Base-by-base conservation (phyloP, 139 green algal genomes). In the Chlorella sorokiniana region DNA sequence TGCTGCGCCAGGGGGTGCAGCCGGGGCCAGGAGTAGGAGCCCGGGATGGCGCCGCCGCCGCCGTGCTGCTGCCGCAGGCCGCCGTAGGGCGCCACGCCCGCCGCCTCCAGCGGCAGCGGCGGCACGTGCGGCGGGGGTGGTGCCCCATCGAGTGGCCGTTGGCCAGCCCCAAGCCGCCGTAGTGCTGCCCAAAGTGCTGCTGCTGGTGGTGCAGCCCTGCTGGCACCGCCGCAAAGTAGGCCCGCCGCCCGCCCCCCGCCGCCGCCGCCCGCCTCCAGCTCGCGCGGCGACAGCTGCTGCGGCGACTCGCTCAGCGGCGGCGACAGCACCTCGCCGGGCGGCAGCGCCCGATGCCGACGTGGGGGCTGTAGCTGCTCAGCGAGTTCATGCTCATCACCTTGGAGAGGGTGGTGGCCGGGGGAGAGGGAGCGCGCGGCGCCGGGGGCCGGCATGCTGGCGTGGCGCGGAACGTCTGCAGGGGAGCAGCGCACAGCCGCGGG, bases 331-430 rank as follows among this genome's bases (percentile, higher is more conserved):
- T 79, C 73, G 10, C 73, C 73, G 4, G 73, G 73, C 11, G 73
- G 73, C 73, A 79, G 73, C 52, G 37, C 37, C 71, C 71, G 10
- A n/a, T 31, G 23, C 51, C 70, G 0, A 68, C 52, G 22, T 79
- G 73, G 3, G 73, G 54, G 73, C 73, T 79, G 73, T 64, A 68
- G 37, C 73, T 79, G 73, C 27, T 68, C 25, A 85, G 69, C 7
- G 80, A 85, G 44, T 41, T 59, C 11, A 59, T 78, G 44, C 42
- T 69, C 42, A 85, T 37, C n/a, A 81, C 72, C 37, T 85, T 85
- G 44, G 64, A 70, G 11, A 85, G 72, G 33, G 71, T 79, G 44
- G 71, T 78, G 80, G 80, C 70, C 3, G n/a, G 80, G 80, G 18
- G 80, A 85, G 33, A 81, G 76, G 41, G 61, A 72, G 41, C 61